These are phyloP conservation scores for Pugionium dolabratum DNA, from an alignment of 345 rosid genomes.

Conservation along the genomic window DNA sequence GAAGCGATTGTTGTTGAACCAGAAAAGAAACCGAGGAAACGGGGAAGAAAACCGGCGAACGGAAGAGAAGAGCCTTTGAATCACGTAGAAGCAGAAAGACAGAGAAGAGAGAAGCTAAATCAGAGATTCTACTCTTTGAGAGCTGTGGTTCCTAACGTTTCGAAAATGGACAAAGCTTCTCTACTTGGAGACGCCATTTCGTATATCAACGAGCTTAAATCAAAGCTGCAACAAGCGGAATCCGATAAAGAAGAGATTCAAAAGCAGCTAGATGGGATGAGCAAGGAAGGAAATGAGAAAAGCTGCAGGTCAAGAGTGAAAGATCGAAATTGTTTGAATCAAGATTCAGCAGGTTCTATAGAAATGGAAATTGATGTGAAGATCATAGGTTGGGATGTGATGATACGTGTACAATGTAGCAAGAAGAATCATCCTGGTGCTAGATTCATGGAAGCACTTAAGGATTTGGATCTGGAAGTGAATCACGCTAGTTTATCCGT, in stretches of 20 bases:
- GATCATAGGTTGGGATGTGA: slow-evolving; percentile 89
- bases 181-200: slow-evolving; percentile 91
- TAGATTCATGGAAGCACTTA: slow-evolving; percentile 81
- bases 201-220: slow-evolving; percentile 80
- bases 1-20: slow-evolving; percentile 73
- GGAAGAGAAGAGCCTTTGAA: slow-evolving; percentile 98
- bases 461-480: slow-evolving; percentile 89
- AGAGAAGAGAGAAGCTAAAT: slow-evolving; percentile 97
- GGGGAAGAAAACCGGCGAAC: slow-evolving; percentile 96
- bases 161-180: slow-evolving; percentile 99
- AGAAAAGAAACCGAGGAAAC: slow-evolving; percentile 89
- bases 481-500: slow-evolving; percentile 94
- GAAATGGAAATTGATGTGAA: slow-evolving; percentile 96
- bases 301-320: slow-evolving; percentile 1
- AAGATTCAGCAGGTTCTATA: slow-evolving; percentile 36
- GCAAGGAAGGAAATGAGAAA: slow-evolving; percentile 45
- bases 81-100: slow-evolving; percentile 99
- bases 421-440: slow-evolving; percentile 97
- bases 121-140: slow-evolving; percentile 89
- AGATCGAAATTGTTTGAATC: slow-evolving; percentile 28
- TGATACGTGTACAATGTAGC: slow-evolving; percentile 81
- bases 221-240: slow-evolving; percentile 66
- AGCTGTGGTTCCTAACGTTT: slow-evolving; percentile 97
- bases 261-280: slow-evolving; percentile 61
- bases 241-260: slow-evolving; percentile 66